A percentile compares a stretch with the other conserved stretches of the same genome.
These are phyloP conservation scores for Picochlorum sp. DNA, from an alignment of 139 green algal species.

Conservation along the genomic window DNA sequence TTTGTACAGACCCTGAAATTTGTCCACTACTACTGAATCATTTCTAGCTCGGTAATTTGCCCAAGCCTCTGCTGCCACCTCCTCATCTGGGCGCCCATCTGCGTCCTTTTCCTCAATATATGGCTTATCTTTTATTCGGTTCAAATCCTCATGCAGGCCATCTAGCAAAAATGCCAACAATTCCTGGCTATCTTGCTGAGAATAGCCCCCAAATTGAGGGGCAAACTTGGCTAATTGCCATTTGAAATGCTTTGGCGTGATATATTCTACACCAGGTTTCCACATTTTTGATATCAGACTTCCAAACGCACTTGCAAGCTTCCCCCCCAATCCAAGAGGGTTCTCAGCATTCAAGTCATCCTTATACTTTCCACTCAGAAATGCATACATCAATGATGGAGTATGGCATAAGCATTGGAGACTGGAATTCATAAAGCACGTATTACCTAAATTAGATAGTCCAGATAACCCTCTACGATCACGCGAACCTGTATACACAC, in stretches of 20 bases:
- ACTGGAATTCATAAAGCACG: constrained; percentile 91
- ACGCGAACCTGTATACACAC: constrained; percentile 11
- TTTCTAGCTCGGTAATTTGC: constrained; percentile 75
- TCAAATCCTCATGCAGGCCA: constrained; percentile 84
- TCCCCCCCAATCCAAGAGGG: constrained; percentile 79
- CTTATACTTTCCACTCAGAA: constrained; percentile 58
- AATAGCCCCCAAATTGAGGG: constrained; percentile 86
- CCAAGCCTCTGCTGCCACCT: constrained; percentile 77
- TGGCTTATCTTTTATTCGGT: constrained; percentile 82
- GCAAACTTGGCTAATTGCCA: constrained; percentile 72
- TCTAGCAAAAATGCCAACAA: constrained; percentile 93
- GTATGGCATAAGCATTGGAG: constrained; percentile 91
- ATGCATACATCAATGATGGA: constrained; percentile 64
- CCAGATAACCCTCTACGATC: constrained; percentile 46
- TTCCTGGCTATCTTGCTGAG: constrained; percentile 88
- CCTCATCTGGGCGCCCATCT: constrained; percentile 61
- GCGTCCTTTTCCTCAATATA: constrained; percentile 84
- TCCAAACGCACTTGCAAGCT: constrained; percentile 83
- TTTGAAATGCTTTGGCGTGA: constrained; percentile 74
- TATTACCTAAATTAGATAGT: constrained; percentile 84
- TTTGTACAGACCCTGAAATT: constrained; percentile 73
- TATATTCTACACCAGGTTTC: constrained; percentile 37
- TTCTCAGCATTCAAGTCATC: constrained; percentile 78
- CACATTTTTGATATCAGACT: constrained; percentile 78
- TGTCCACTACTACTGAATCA: constrained; percentile 84